A percentile compares a stretch with the other conserved stretches of the same genome.
Conservation (phyloP, 2,329 filamentous ascomycete species). For the Colletotrichum cereale region DNA sequence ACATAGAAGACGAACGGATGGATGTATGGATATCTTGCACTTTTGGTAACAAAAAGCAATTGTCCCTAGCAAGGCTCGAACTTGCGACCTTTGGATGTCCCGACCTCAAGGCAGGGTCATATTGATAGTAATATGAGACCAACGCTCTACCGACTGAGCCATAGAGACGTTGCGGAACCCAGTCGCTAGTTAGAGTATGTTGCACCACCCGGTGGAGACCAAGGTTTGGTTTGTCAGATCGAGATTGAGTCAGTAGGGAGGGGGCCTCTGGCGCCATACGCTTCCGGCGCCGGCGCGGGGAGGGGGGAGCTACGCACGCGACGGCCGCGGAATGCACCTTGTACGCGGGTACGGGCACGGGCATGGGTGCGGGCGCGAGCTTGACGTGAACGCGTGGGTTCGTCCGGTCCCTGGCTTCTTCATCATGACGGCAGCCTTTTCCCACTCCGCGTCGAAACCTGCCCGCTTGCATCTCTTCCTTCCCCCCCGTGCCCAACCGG, state of each 20-base stretch:
- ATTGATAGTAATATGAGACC: slow-evolving; percentile 23
- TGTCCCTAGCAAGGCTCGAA: slow-evolving; percentile 39
- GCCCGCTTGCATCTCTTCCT: neutral
- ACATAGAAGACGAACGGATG: too few relatives aligned
- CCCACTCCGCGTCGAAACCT: neutral
- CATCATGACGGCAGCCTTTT: neutral
- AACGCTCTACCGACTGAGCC: slow-evolving; percentile 38
- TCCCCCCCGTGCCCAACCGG: neutral
- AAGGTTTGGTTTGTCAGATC: neutral
- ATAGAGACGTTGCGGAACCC: slow-evolving; percentile 1
- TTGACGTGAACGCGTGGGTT: slow-evolving; percentile 3
- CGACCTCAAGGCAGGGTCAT: slow-evolving; percentile 15
- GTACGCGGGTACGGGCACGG: neutral
- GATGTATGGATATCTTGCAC: too few relatives aligned
- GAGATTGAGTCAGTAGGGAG: neutral
- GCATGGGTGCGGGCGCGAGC: neutral
- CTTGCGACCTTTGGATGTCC: slow-evolving; percentile 39
- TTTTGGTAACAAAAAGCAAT: neutral
- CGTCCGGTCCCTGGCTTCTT: neutral
- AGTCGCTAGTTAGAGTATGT: accelerated
- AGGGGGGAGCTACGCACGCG: neutral
- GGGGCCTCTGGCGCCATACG: neutral
- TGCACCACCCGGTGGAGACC: neutral
- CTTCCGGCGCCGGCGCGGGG: neutral
- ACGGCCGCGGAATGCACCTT: neutral